Conservation (phyloP, 2,329 filamentous ascomycete genomes). For the Fusarium setosum region DNA sequence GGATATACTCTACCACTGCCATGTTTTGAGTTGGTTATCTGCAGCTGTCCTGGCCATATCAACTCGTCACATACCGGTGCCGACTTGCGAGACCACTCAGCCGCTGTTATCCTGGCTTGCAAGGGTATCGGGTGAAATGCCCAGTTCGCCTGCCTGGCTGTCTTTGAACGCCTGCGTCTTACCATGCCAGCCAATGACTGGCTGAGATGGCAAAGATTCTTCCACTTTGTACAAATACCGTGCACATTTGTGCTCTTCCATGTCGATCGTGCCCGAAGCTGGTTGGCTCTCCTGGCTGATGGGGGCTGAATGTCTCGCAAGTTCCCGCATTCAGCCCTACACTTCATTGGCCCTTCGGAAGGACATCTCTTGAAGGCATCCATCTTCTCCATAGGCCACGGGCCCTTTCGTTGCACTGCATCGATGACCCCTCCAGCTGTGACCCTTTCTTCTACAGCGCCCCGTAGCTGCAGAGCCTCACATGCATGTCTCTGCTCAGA, state of each 20-base stretch:
- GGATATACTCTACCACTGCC: slow-evolving; percentile 13
- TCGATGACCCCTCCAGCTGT: slow-evolving; percentile 33
- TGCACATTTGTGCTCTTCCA: slow-evolving; percentile 18
- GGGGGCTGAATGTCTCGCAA: slow-evolving; percentile 17
- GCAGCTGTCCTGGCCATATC: slow-evolving; percentile 25
- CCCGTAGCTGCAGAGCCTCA: slow-evolving; percentile 41
- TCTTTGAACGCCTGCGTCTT: not conserved
- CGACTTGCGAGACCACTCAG: not conserved
- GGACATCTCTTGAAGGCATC: slow-evolving; percentile 5
- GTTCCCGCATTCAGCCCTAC: slow-evolving; percentile 31
- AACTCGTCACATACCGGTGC: slow-evolving; percentile 19
- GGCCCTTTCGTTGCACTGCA: slow-evolving; percentile 32
- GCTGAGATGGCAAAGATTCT: not conserved
- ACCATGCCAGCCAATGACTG: slow-evolving; percentile 1
- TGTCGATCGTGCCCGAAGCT: slow-evolving; percentile 27
- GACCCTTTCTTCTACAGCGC: slow-evolving; percentile 22
- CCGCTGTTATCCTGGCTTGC: not conserved
- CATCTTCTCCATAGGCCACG: slow-evolving; percentile 23
- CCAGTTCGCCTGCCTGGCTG: slow-evolving; percentile 8
- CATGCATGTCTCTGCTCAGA: slow-evolving; percentile 35
- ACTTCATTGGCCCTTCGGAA: slow-evolving; percentile 20
- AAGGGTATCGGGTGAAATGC: slow-evolving; percentile 7
- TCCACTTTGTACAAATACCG: slow-evolving; percentile 1
- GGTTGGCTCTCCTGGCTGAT: slow-evolving; percentile 23
- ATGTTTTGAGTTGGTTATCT: slow-evolving; percentile 14